Conservation (phyloP, 306 rosid genomes). For the Arachis hypogaea region DNA sequence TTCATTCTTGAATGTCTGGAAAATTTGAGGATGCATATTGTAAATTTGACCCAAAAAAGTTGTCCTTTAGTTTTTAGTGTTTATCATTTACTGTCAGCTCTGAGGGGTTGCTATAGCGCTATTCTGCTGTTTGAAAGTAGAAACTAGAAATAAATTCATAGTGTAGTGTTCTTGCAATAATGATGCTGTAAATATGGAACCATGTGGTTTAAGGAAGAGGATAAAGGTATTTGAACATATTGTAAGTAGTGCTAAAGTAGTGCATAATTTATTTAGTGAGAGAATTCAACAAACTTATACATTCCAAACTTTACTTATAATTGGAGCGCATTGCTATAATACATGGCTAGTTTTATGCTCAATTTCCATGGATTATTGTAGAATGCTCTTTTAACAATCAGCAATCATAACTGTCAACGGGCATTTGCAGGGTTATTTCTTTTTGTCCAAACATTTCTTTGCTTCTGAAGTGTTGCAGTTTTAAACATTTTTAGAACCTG, state of each 20-base stretch:
- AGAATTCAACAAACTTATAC: not conserved
- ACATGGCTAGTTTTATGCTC: not conserved
- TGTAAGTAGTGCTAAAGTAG: not conserved
- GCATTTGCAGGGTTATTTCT: slow-evolving; percentile 11
- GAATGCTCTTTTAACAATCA: slow-evolving; percentile 14
- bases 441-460: slow-evolving; percentile 16
- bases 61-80: not conserved
- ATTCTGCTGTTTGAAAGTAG: slow-evolving; percentile 14
- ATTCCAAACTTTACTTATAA: slow-evolving; percentile 20
- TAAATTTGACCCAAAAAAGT: slow-evolving; percentile 1
- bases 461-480: slow-evolving; percentile 22
- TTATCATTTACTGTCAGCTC: not conserved
- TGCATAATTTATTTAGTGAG: not conserved
- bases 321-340: not conserved
- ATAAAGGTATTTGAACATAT: slow-evolving; percentile 3
- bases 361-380: not conserved
- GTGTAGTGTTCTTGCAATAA: slow-evolving; percentile 17
- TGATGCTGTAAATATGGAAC: not conserved
- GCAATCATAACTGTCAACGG: slow-evolving; percentile 10
- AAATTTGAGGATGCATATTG: not conserved
- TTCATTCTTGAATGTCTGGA: not conserved
- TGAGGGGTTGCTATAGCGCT: slow-evolving; percentile 18
- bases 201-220: slow-evolving; percentile 30
- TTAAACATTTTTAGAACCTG: slow-evolving; percentile 18
- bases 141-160: slow-evolving; percentile 25